Conservation (phyloP, 208 protist genomes). For the Trypanosoma theileri region DNA sequence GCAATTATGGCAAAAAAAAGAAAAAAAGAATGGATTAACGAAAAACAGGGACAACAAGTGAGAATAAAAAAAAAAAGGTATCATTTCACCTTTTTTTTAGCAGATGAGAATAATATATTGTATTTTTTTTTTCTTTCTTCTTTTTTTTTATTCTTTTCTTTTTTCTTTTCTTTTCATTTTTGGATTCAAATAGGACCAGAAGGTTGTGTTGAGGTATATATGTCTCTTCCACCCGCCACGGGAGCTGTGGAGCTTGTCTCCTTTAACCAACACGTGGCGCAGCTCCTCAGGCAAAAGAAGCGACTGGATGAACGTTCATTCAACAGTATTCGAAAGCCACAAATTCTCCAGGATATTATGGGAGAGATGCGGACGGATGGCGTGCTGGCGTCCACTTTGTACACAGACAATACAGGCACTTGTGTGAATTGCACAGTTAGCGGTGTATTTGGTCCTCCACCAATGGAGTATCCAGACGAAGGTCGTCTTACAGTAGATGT, state of each 20-base stretch:
- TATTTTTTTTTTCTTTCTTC: conserved; percentile 12
- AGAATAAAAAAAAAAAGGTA: no score
- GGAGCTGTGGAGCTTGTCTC: conserved; percentile 70
- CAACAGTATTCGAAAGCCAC: conserved; percentile 40
- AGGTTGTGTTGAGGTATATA: conserved; percentile 15
- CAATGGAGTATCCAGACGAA: conserved; percentile 37
- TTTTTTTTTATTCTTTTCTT: conserved; percentile 1
- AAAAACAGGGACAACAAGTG: no score
- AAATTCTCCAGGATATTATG: conserved; percentile 50
- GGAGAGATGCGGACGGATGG: conserved; percentile 5
- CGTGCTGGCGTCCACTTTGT: conserved; percentile 66
- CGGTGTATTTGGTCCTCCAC: conserved; percentile 75
- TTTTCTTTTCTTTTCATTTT: not conserved
- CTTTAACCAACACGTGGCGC: conserved; percentile 53
- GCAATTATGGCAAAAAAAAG: no score
- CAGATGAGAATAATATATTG: not conserved
- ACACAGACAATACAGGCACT: conserved; percentile 68
- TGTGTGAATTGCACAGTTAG: conserved; percentile 63
- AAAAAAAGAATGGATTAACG: no score
- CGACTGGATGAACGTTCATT: conserved; percentile 63
- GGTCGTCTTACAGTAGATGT: conserved; percentile 76
- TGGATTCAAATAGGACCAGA: not conserved
- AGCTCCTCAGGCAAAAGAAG: conserved; percentile 39
- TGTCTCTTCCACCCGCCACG: conserved; percentile 81
- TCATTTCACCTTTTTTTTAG: conserved; percentile 6